Evolutionary conservation across 495 filamentous ascomycete genomes (phyloP).

Genomic region (Aspergillus incahuasiensis): DNA sequence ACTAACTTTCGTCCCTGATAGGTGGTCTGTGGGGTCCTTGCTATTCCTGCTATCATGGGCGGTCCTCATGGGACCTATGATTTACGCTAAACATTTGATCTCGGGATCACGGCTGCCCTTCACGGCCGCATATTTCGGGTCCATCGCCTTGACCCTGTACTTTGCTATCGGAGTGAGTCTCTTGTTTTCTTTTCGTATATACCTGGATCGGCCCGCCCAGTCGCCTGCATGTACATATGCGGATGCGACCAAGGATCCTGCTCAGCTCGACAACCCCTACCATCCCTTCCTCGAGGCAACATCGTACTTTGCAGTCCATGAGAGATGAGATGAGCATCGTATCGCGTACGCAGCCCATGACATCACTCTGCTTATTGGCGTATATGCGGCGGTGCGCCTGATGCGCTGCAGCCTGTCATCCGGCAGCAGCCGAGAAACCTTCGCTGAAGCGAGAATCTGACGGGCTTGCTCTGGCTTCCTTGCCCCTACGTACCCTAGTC

Average conservation of each 20-base stretch:
- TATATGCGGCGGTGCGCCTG: background rate
- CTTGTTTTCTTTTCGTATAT: background rate
- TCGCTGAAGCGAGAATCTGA: background rate
- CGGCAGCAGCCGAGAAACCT: conserved; percentile 1
- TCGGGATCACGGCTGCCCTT: conserved; percentile 86
- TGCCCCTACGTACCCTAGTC: background rate
- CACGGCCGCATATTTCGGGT: conserved; percentile 95
- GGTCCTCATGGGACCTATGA: conserved; percentile 82
- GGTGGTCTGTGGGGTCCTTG: conserved; percentile 90
- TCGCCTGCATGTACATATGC: conserved; percentile 6
- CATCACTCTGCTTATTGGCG: conserved; percentile 3
- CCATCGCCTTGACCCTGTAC: conserved; percentile 83
- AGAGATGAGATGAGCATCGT: no score
- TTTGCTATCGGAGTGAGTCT: conserved; percentile 84
- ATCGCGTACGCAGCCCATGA: conserved; percentile 3
- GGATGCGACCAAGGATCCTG: background rate
- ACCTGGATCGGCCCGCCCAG: background rate
- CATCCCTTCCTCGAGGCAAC: no score
- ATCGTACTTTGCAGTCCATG: background rate
- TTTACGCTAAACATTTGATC: conserved; percentile 78
- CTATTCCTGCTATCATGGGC: conserved; percentile 93
- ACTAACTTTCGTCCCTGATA: conserved; percentile 36
- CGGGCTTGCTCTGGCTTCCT: background rate
- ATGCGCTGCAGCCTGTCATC: conserved; percentile 9
- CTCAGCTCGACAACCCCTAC: conserved; percentile 8